Evolutionary conservation across 306 rosid species (phyloP), one percentile per base, ranked within the genome.

Genomic region (Oemleria cerasiformis): DNA sequence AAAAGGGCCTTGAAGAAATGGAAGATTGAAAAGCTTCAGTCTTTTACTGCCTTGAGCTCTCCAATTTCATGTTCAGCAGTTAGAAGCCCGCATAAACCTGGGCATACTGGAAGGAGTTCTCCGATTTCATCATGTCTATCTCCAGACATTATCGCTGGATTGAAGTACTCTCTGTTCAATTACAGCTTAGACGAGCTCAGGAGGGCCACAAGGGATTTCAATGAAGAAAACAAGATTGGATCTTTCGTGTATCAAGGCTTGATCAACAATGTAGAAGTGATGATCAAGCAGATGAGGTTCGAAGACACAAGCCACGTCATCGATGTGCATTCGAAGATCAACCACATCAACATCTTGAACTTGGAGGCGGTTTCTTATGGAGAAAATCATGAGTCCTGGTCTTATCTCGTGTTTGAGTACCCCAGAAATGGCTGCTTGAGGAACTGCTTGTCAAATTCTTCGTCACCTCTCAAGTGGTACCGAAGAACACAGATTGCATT

Each of bases 321-420:
- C 50, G 88, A 90, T 71, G 75, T 90, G 42, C 92, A 87, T 79
- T 87, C 83, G 8, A 90, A 78, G 43, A 84, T 87, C 77, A 90
- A 90, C 72, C 91, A 87, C 78, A 69, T 87, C 62, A 90, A 87
- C 49, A 77, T 90, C 73, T 86, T 87, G 81, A 88, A 81, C 51
- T 79, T 87, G 23, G 79, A 73, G 67, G 96, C 89, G 34, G 88
- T 86, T 23, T 87, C 89, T 40, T 87, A 85, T 68, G 88, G 82
- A 55, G 88, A 84, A 56, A 63, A 34, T 72, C 75, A 73, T 44
- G 77, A 57, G 56, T 65, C 85, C 53, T 84, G 84, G 89, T 84
- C 88, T 59, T 87, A 77, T 61, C 59, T 90, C 23, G 87, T 86
- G 60, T 90, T 84, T 69, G 92, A 90, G 73, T 76, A 68, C 41